Base-by-base conservation (phyloP, 148 eudicot species). In the Silene uniflora region DNA sequence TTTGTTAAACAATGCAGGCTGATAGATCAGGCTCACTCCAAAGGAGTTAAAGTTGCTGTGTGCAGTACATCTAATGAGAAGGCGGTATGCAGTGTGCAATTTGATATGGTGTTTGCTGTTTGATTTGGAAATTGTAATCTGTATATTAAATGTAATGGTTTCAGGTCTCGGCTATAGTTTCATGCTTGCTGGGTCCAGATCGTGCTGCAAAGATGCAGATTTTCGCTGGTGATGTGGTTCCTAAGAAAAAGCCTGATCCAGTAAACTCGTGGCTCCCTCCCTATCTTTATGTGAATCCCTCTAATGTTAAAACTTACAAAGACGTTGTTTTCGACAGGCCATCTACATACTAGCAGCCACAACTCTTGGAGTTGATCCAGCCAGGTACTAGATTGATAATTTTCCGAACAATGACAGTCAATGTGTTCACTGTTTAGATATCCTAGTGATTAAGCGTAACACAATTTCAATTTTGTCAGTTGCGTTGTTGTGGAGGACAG, bases 11-110 rank as follows among this genome's bases (percentile, higher is more conserved):
- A 69, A 65, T 80, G 72, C 89, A 95, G 99, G 88, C 77, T 95
- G 82, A 77, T 95, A 73, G 98, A 91, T 81, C 99, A 95, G 77
- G 99, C 99, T 84, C 73, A 89, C 29, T 84, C 79, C 5, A 89
- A 87, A 67, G 98, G 93, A 64, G 97, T 95, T 25, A 87, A 92
- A 82, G 98, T 95, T 83, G 98, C 99, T 24, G 99, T 95, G 47
- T 95, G 99, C 89, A 95, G 99, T 82, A 95, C 99, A 67, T 95
- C 99, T 54, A 95, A 91, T 83, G 99, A 95, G 86, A 92, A 95
- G 89, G 99, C 99, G 96, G 99, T 95, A 91, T 86, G 97, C 64
- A 39, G 44, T 6, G 44, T 76, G 76, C 44, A 75, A 7, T 7
- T 75, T 82, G 10, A 11, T 21, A 17, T 23, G 44, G 1, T 32